phyloP scores from a whole-genome alignment of 106 monocot species.

The Allium sativum region DNA sequence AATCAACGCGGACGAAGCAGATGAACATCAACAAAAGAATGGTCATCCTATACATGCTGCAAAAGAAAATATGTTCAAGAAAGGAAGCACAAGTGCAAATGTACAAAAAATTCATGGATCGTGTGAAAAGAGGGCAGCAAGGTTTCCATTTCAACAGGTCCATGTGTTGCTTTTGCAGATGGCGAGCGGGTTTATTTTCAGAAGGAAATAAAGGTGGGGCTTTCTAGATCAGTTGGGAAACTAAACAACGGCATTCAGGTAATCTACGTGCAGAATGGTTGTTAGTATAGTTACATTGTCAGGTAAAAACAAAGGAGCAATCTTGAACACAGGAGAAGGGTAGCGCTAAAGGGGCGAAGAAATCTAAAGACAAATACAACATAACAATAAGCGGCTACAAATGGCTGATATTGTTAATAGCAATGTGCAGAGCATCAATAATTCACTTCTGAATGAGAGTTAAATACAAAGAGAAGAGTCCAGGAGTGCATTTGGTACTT shows the following conservation, averaged over 20 bases:
- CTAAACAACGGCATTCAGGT: constrained; percentile 15
- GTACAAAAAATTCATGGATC: too few relatives aligned
- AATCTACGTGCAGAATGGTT: constrained; percentile 13
- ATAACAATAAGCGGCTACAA: not conserved
- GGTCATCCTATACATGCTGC: not conserved
- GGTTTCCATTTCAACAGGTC: constrained; percentile 20
- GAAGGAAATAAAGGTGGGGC: constrained; percentile 39
- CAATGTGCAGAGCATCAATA: constrained; percentile 67
- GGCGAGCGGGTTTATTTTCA: constrained; percentile 12
- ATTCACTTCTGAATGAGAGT: constrained; percentile 33
- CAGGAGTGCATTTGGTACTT: constrained; percentile 41
- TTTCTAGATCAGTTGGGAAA: constrained; percentile 29
- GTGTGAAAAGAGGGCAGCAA: constrained; percentile 6
- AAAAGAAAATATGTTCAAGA: not conserved
- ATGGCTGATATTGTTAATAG: constrained; percentile 30
- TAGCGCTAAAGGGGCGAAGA: not conserved
- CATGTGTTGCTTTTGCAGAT: constrained; percentile 4
- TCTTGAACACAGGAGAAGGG: constrained; percentile 30
- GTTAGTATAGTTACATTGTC: constrained; percentile 58
- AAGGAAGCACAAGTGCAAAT: not conserved
- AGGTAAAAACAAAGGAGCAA: constrained; percentile 73
- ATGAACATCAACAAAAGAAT: not conserved
- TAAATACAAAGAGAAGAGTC: constrained; percentile 25
- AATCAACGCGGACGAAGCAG: constrained; percentile 1
- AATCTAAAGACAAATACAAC: not conserved